Percentiles rank a stretch among this genome's conserved stretches.
phyloP scores from a whole-genome alignment of 805 yeast genomes.

The Schizosaccharomyces pombe region DNA sequence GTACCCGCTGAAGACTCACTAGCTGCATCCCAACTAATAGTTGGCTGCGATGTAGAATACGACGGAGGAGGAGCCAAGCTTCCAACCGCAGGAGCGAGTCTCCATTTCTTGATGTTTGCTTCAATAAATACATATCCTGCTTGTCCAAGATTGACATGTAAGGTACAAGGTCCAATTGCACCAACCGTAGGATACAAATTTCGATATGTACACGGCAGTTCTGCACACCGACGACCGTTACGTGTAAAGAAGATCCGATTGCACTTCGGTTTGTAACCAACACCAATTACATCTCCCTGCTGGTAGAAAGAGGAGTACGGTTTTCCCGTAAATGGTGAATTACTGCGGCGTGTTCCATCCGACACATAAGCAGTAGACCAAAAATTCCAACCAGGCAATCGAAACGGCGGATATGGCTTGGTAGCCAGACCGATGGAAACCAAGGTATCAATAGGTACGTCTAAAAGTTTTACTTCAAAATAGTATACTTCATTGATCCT shows the following conservation, averaged over 20 bases:
- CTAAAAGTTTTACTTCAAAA: conserved; percentile 68
- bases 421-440: conserved; percentile 63
- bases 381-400: conserved; percentile 78
- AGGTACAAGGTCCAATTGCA: conserved; percentile 51
- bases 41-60: conserved; percentile 44
- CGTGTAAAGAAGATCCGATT: conserved; percentile 85
- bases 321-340: conserved; percentile 45
- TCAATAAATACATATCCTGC: conserved; percentile 75
- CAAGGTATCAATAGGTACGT: conserved; percentile 25
- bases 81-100: conserved; percentile 78
- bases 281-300: conserved; percentile 80
- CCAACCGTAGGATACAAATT: conserved; percentile 78
- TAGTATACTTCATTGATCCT: conserved; percentile 63
- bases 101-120: conserved; percentile 88
- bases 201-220: conserved; percentile 17
- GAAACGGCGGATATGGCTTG: conserved; percentile 77
- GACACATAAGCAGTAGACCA: conserved; percentile 77
- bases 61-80: conserved; percentile 83
- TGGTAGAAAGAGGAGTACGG: conserved; percentile 34
- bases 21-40: conserved; percentile 19
- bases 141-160: conserved; percentile 81
- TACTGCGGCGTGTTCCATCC: conserved; percentile 52
- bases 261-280: conserved; percentile 61
- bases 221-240: conserved; percentile 76
- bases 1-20: not conserved